Evolutionary conservation across 2,329 filamentous ascomycete species (phyloP).

Genomic region (Botrytis galanthina): DNA sequence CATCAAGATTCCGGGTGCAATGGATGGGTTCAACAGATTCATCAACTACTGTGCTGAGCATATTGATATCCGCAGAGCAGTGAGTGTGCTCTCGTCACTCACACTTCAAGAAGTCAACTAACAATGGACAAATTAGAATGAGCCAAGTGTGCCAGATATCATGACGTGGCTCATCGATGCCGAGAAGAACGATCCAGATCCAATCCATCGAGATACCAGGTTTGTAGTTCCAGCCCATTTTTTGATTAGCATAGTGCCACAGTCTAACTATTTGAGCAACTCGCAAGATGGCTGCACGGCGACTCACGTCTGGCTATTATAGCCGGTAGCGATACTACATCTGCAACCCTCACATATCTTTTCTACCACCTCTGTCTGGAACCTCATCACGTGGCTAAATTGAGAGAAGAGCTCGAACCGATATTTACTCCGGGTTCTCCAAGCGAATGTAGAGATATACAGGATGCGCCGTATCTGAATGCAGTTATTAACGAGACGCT

Average conservation of each 20-base stretch:
- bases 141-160: conserved; percentile 23
- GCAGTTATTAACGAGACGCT: conserved; percentile 28
- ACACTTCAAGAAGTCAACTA: not conserved
- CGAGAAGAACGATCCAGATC: conserved; percentile 17
- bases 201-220: conserved; percentile 2
- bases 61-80: conserved; percentile 23
- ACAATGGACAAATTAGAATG: conserved; percentile 2
- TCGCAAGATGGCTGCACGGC: conserved; percentile 23
- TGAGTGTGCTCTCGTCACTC: not conserved
- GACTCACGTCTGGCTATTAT: conserved; percentile 38
- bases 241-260: not conserved
- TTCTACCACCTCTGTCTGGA: conserved; percentile 40
- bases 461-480: conserved; percentile 24
- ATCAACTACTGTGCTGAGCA: conserved; percentile 22
- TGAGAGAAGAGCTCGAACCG: conserved; percentile 26
- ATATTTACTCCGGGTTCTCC: conserved; percentile 19
- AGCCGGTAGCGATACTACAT: conserved; percentile 45
- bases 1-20: conserved; percentile 23
- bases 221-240: not conserved
- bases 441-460: conserved; percentile 17
- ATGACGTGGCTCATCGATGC: conserved; percentile 27
- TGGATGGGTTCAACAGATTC: conserved; percentile 20
- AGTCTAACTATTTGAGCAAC: conserved; percentile 12
- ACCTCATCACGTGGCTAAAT: conserved; percentile 19
- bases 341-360: conserved; percentile 42